A percentile compares a stretch with the other conserved stretches of the same genome.
Evolutionary conservation across 257 asterid species (phyloP).

Genomic region (Fraxinus anomala): DNA sequence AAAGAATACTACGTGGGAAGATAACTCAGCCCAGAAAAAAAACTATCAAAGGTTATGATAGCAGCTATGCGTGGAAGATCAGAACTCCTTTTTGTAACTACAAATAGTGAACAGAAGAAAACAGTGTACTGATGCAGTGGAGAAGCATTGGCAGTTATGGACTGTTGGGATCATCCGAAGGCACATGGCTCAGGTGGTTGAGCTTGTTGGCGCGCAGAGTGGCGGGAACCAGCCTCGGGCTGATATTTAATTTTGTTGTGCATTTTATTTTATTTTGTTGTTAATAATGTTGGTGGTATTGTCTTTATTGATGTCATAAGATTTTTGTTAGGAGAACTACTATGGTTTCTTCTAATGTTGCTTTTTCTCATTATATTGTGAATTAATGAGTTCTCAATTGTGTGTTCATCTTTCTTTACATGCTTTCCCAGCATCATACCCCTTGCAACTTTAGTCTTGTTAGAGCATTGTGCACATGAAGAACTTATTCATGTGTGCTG

Average conservation of each 20-base stretch:
- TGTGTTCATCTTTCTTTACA: neutral
- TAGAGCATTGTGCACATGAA: neutral
- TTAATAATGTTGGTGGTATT: neutral
- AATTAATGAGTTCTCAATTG: neutral
- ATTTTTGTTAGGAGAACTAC: neutral
- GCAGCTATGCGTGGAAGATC: neutral
- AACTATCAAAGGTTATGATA: neutral
- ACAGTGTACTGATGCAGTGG: neutral
- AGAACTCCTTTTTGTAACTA: neutral
- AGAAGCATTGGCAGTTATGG: neutral
- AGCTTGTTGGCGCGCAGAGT: neutral
- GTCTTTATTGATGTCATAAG: neutral
- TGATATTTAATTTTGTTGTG: neutral
- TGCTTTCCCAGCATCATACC: neutral
- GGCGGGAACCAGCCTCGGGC: neutral
- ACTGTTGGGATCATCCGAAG: neutral
- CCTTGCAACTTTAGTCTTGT: neutral
- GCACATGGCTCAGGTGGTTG: neutral
- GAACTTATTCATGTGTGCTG: neutral
- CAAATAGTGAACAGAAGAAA: neutral
- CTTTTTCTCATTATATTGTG: neutral
- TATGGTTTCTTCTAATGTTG: neutral
- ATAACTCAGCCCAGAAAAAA: neutral
- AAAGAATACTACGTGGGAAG: neutral
- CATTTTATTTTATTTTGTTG: neutral